phyloP scores from a whole-genome alignment of 768 basidiomycete genomes.

The Boletus sp. region DNA sequence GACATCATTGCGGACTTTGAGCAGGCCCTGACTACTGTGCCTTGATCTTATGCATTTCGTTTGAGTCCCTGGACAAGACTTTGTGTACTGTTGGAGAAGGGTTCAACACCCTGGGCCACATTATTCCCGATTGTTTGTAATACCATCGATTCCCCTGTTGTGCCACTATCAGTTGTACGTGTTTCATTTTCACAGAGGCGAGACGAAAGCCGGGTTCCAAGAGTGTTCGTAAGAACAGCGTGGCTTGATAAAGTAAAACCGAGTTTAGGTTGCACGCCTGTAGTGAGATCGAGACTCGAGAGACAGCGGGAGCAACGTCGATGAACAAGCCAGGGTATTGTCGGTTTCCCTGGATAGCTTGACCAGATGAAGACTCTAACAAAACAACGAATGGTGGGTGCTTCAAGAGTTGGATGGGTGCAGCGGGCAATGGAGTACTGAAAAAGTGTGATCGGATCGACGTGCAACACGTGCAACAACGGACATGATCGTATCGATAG shows the following conservation, averaged over 20 bases:
- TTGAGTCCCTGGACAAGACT: not conserved
- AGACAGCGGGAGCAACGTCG: no score
- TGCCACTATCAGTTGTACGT: no score
- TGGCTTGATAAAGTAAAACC: no score
- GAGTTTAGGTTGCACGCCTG: no score
- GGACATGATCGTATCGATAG: constrained; percentile 61
- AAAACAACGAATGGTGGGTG: no score
- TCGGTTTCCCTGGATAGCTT: no score
- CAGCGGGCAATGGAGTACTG: not conserved
- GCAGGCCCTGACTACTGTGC: constrained; percentile 32
- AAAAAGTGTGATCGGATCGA: not conserved
- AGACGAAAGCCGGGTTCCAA: not conserved
- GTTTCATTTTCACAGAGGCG: no score
- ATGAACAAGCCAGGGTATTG: no score
- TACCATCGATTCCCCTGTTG: not conserved
- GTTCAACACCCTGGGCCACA: not conserved
- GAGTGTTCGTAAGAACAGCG: not conserved
- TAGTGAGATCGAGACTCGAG: no score
- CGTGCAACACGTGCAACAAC: not conserved
- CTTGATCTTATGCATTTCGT: not conserved
- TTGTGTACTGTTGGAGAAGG: not conserved
- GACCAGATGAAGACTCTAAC: no score
- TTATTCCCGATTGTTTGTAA: not conserved
- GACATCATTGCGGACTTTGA: constrained; percentile 50
- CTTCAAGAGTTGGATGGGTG: not conserved